phyloP scores from a whole-genome alignment of 352 stramenopile genomes.

The Phytophthora sansomeana region DNA sequence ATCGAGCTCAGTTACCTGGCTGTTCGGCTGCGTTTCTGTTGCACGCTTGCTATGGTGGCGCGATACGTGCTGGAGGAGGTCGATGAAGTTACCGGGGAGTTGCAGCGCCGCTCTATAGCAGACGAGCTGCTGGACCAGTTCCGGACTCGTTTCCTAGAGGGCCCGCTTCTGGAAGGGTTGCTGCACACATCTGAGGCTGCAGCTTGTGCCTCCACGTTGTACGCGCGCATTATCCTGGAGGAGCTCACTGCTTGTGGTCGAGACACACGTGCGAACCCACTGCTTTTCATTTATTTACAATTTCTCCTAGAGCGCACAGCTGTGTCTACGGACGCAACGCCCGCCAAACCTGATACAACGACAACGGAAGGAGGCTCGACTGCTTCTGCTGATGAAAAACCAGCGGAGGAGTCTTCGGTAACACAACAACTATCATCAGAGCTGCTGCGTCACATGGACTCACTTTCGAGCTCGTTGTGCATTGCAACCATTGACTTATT shows the following conservation, averaged over 20 bases:
- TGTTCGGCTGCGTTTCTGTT: conserved; percentile 83
- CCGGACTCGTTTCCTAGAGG: conserved; percentile 71
- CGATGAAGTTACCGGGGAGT: conserved; percentile 49
- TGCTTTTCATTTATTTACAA: conserved; percentile 81
- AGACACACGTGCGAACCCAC: conserved; percentile 74
- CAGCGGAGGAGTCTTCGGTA: conserved; percentile 16
- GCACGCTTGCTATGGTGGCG: conserved; percentile 83
- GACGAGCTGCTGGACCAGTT: conserved; percentile 82
- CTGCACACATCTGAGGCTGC: conserved; percentile 77
- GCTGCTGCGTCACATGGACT: conserved; percentile 83
- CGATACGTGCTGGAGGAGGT: conserved; percentile 68
- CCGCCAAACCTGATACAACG: conserved; percentile 10
- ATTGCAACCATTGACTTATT: conserved; percentile 89
- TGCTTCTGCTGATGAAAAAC: conserved; percentile 16
- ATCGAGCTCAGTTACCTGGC: conserved; percentile 66
- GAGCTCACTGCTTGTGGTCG: conserved; percentile 76
- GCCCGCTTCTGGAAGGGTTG: conserved; percentile 69
- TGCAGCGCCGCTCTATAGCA: conserved; percentile 69
- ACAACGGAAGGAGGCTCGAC: conserved; percentile 10
- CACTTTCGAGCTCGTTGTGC: conserved; percentile 78
- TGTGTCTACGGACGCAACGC: neutral
- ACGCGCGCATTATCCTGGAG: conserved; percentile 82
- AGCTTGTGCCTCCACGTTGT: conserved; percentile 71
- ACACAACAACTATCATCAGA: conserved; percentile 68
- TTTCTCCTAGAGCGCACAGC: conserved; percentile 69